Base-by-base conservation (phyloP, 805 yeast genomes). In the Spathaspora girioi region DNA sequence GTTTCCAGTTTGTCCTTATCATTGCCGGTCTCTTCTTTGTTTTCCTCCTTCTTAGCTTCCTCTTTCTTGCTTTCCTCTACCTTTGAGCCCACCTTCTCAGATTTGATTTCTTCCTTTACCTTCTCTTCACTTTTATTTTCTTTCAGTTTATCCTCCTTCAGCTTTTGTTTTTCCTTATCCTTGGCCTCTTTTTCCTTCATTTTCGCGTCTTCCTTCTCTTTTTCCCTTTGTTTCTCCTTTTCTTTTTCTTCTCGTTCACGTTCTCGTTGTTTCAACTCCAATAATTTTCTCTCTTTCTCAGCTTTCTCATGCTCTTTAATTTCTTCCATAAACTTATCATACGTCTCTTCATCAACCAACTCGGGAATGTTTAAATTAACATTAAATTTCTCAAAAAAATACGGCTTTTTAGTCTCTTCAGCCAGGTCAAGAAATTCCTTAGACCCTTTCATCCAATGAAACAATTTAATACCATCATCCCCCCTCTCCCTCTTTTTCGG, bases 361-460 rank as follows among this genome's bases (percentile, higher is more conserved):
- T 73, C 73, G 0, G 97, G 97, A 2, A 93, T 76, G 44, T 84
- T 84, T 27, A 89, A 68, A 32, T 75, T 75, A 2, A 83, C 83
- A 64, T 89, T 85, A 67, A 81, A 91, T 65, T 87, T 87, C 35
- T 86, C 88, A 70, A 87, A 94, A 44, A 79, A 70, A 61, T 88
- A 87, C 2, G 84, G 82, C 44, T 63, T 67, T 15, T 54, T 54
- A 10, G 15, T 12, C 14, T 65, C 70, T 54, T 57, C 60, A 38
- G 59, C 68, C 38, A 65, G 67, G 48, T 68, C 71, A 49, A 71
- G 59, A 3, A 70, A 59, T 46, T 77, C 84, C 46, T 75, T 78
- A 1, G 85, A 71, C 0, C 94, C 97, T 54, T 88, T 83, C 1
- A 84, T 92, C 98, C 99, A 94, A 68, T 94, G 98, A 51, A 75